Evolutionary conservation across 2,329 filamentous ascomycete species (phyloP).

Genomic region (Penicillium palitans): DNA sequence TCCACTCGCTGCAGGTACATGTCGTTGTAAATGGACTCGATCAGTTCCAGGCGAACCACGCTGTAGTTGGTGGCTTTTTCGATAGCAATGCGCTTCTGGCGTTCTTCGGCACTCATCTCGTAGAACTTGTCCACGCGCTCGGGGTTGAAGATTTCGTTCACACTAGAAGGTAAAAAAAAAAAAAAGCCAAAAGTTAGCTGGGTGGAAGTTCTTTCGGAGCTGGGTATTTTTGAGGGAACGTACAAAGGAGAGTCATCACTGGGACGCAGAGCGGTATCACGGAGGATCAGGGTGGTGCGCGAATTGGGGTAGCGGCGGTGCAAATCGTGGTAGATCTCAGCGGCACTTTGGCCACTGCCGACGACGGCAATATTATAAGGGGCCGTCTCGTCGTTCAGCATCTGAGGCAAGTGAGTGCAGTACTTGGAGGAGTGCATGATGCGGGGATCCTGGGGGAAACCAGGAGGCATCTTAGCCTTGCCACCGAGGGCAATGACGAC

Average conservation of each 20-base stretch:
- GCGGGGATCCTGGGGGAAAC: constrained; percentile 66
- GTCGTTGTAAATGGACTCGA: constrained; percentile 83
- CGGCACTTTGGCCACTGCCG: constrained; percentile 87
- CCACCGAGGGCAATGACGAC: constrained; percentile 67
- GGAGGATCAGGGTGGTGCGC: constrained; percentile 74
- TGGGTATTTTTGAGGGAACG: constrained; percentile 36
- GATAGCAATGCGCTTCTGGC: constrained; percentile 61
- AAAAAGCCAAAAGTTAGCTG: constrained; percentile 7
- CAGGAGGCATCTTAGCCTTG: constrained; percentile 67
- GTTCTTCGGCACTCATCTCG: constrained; percentile 62
- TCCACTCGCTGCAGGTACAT: constrained; percentile 83
- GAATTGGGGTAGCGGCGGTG: constrained; percentile 80
- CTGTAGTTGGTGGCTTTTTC: constrained; percentile 91
- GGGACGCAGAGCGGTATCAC: constrained; percentile 77
- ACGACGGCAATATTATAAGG: constrained; percentile 77
- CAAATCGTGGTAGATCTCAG: constrained; percentile 92
- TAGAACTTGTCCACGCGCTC: constrained; percentile 77
- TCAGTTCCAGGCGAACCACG: constrained; percentile 85
- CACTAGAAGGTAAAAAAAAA: constrained; percentile 52
- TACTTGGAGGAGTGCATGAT: constrained; percentile 91
- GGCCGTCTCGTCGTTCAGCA: constrained; percentile 41
- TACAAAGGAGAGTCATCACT: constrained; percentile 97
- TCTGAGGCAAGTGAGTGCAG: constrained; percentile 47
- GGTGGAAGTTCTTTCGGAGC: not conserved
- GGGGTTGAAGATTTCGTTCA: constrained; percentile 96